Evolutionary conservation across 176 grass and related monocot genomes (phyloP).

Genomic region (Bolboschoenus planiculmis): DNA sequence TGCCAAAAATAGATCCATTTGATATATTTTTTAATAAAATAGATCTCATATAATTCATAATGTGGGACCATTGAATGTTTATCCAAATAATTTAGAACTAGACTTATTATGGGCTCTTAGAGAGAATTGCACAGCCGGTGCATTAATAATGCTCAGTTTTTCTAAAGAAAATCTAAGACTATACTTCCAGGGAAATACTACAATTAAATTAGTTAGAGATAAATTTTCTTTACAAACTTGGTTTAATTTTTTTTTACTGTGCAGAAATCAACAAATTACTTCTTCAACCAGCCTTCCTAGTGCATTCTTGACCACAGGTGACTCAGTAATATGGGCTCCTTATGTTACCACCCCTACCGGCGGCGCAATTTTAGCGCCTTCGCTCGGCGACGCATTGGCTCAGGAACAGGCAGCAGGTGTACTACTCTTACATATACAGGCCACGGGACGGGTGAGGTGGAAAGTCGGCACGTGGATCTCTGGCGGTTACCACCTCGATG

Average conservation of each 20-base stretch:
- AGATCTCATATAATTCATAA: background rate
- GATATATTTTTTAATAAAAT: background rate
- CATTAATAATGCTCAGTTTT: background rate
- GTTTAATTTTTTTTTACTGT: constrained; percentile 17
- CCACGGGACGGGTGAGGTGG: constrained; percentile 47
- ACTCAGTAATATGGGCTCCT: constrained; percentile 55
- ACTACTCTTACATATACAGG: constrained; percentile 31
- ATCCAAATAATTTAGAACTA: background rate
- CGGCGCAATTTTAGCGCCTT: background rate
- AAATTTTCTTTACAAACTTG: background rate
- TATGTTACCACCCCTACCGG: constrained; percentile 28
- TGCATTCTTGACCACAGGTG: constrained; percentile 43
- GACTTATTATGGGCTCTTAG: background rate
- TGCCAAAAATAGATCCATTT: background rate
- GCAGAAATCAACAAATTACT: constrained; percentile 51
- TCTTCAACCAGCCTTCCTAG: constrained; percentile 37
- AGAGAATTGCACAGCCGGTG: background rate
- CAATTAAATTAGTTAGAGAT: background rate
- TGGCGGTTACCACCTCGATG: constrained; percentile 56
- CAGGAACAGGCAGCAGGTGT: constrained; percentile 33
- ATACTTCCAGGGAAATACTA: background rate
- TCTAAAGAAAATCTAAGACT: background rate
- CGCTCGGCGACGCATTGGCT: constrained; percentile 26
- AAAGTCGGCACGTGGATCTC: constrained; percentile 58
- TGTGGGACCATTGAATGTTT: background rate